Conservation (phyloP, 208 protist genomes). For the Herpetomonas samuelpessoai region DNA sequence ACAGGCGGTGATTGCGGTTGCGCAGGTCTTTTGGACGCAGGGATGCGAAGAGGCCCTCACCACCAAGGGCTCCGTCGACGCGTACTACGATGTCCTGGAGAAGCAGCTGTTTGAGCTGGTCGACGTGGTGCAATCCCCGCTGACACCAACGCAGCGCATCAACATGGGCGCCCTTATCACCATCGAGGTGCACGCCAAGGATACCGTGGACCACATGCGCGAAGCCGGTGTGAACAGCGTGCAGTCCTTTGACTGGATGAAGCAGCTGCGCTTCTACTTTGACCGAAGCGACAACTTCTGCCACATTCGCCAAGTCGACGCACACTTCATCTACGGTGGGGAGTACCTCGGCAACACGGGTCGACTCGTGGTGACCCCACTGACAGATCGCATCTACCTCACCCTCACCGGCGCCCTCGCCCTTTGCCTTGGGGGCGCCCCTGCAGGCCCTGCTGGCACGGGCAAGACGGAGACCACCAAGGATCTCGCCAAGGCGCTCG, state of each 20-base stretch:
- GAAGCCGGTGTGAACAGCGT: conserved; percentile 46
- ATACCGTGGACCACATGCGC: conserved; percentile 90
- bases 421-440: conserved; percentile 94
- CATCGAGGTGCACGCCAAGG: conserved; percentile 97
- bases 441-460: conserved; percentile 87
- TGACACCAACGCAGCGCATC: conserved; percentile 80
- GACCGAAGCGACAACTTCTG: conserved; percentile 77
- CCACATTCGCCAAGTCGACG: conserved; percentile 94
- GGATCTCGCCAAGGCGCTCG: conserved; percentile 96
- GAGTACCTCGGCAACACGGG: conserved; percentile 98
- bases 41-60: conserved; percentile 90
- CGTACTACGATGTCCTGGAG: conserved; percentile 60
- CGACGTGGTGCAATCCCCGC: conserved; percentile 89
- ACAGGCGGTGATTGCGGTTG: conserved; percentile 91
- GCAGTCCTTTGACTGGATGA: conserved; percentile 97
- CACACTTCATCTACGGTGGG: conserved; percentile 94
- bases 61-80: conserved; percentile 55
- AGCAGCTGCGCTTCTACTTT: conserved; percentile 97
- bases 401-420: conserved; percentile 94
- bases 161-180: conserved; percentile 97
- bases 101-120: conserved; percentile 89
- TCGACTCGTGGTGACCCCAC: conserved; percentile 96
- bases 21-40: conserved; percentile 95
- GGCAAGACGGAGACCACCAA: conserved; percentile 98
- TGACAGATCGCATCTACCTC: conserved; percentile 97